Conservation (phyloP, 257 asterid genomes). For the Euphrasia confusa region DNA sequence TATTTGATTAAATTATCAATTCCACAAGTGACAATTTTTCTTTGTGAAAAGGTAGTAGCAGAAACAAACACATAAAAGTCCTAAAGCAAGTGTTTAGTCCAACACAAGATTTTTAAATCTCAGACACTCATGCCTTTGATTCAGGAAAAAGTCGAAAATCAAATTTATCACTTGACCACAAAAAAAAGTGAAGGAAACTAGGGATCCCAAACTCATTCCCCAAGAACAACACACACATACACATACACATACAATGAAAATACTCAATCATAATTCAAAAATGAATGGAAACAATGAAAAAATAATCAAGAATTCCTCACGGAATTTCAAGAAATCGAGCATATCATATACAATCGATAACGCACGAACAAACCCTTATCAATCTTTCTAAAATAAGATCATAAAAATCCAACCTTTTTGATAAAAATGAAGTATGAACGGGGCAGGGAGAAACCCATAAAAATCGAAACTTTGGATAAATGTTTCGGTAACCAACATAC, state of each 20-base stretch:
- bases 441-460: not conserved
- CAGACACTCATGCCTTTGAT: constrained; percentile 26
- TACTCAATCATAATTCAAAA: not conserved
- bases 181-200: too few relatives aligned
- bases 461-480: constrained; percentile 1
- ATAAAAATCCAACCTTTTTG: too few relatives aligned
- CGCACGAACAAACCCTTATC: not conserved
- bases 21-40: constrained; percentile 27
- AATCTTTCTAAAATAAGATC: not conserved
- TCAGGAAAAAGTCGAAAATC: constrained; percentile 24
- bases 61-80: constrained; percentile 23
- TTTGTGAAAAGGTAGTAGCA: constrained; percentile 19
- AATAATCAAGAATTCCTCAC: not conserved
- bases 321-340: not conserved
- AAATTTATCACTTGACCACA: constrained; percentile 1
- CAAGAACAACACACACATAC: too few relatives aligned
- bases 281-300: not conserved
- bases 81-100: constrained; percentile 23
- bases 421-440: not conserved
- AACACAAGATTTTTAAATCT: constrained; percentile 23
- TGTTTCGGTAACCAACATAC: constrained; percentile 9
- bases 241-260: not conserved
- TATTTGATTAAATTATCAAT: constrained; percentile 18
- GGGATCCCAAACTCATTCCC: too few relatives aligned
- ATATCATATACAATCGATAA: too few relatives aligned